Evolutionary conservation across 352 stramenopile species (phyloP).

Genomic region (Pythium volutum): DNA sequence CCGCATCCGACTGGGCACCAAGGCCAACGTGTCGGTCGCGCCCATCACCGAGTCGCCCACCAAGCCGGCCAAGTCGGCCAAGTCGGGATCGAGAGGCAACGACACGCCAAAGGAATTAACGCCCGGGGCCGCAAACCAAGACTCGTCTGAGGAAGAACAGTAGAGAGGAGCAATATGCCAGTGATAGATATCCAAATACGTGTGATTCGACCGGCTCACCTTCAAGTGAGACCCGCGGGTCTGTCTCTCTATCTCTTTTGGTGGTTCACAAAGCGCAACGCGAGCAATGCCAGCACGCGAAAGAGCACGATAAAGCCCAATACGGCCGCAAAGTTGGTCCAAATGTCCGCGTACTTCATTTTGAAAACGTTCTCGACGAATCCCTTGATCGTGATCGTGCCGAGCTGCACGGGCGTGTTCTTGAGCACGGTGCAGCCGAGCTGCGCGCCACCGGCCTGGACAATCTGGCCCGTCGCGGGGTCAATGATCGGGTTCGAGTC

Average conservation of each 20-base stretch:
- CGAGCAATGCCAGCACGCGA: conserved; percentile 27
- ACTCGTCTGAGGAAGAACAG: neutral
- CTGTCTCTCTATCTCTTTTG: conserved; percentile 24
- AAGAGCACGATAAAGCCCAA: conserved; percentile 27
- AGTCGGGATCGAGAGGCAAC: neutral
- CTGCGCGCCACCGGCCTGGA: conserved; percentile 11
- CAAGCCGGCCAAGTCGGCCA: conserved; percentile 7
- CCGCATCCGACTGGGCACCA: conserved; percentile 27
- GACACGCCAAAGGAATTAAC: neutral
- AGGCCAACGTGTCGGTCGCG: conserved; percentile 13
- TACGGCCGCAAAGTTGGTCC: conserved; percentile 21
- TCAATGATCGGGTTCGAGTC: conserved; percentile 20
- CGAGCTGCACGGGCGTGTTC: conserved; percentile 22
- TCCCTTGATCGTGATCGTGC: conserved; percentile 28
- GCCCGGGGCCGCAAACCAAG: neutral
- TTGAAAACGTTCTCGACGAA: conserved; percentile 31
- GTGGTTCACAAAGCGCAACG: conserved; percentile 35
- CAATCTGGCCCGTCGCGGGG: conserved; percentile 7
- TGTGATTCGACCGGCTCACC: no score
- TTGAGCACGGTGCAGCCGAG: conserved; percentile 30
- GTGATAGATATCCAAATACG: neutral
- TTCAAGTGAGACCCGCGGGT: neutral
- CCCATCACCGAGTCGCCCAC: conserved; percentile 20
- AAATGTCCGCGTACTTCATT: conserved; percentile 34
- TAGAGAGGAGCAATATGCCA: neutral